A percentile compares a stretch with the other conserved stretches of the same genome.
Evolutionary conservation across 495 filamentous ascomycete genomes (phyloP).

Genomic region (Penicillium subrubescens): DNA sequence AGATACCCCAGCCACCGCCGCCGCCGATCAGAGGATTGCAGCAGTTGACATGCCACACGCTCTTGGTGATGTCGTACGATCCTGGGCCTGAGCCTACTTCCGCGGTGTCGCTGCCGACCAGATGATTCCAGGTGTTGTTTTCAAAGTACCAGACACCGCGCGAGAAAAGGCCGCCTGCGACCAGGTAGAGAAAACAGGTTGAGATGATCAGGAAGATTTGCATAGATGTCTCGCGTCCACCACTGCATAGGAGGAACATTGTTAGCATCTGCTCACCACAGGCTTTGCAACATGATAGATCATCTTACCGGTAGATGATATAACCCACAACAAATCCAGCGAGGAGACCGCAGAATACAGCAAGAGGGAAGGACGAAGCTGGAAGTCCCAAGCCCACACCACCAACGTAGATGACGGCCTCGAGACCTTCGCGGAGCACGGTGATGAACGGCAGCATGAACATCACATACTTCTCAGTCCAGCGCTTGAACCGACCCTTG

Average conservation of each 20-base stretch:
- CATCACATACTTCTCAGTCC: slow-evolving; percentile 77
- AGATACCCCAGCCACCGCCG: slow-evolving; percentile 86
- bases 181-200: slow-evolving; percentile 82
- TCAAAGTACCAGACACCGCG: slow-evolving; percentile 75
- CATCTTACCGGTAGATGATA: slow-evolving; percentile 74
- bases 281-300: background rate
- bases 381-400: slow-evolving; percentile 78
- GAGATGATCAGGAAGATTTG: slow-evolving; percentile 80
- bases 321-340: slow-evolving; percentile 68
- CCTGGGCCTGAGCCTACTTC: slow-evolving; percentile 79
- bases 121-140: slow-evolving; percentile 61
- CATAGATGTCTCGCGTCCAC: slow-evolving; percentile 64
- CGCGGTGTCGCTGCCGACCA: slow-evolving; percentile 70
- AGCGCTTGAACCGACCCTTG: slow-evolving; percentile 56
- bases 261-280: background rate
- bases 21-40: slow-evolving; percentile 72
- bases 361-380: slow-evolving; percentile 70
- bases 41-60: slow-evolving; percentile 93
- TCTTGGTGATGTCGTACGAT: slow-evolving; percentile 82
- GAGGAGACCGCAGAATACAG: slow-evolving; percentile 66
- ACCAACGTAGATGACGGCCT: slow-evolving; percentile 79
- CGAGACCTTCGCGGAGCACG: slow-evolving; percentile 79
- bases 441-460: slow-evolving; percentile 83
- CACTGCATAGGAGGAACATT: slow-evolving; percentile 36
- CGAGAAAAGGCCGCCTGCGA: slow-evolving; percentile 84